Conservation (phyloP, 305 asterid genomes). For the Fraxinus nigra region DNA sequence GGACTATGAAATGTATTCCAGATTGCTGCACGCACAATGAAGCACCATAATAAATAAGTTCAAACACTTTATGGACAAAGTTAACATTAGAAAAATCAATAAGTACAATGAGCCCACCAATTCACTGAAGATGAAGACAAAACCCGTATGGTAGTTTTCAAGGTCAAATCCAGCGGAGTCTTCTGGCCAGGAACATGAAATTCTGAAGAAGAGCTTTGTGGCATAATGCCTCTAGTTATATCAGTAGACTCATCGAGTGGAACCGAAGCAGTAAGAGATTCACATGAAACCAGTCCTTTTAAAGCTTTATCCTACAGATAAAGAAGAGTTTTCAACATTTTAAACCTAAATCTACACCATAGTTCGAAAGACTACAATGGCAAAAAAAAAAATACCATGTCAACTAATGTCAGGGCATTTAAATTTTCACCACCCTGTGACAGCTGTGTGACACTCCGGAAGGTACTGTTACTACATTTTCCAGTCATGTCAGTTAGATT, state of each 20-base stretch:
- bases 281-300: slow-evolving; percentile 64
- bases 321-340: slow-evolving; percentile 22
- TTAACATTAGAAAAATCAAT: slow-evolving; percentile 8
- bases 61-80: slow-evolving; percentile 13
- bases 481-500: slow-evolving; percentile 36
- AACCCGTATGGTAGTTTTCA: slow-evolving; percentile 70
- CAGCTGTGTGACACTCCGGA: slow-evolving; percentile 63
- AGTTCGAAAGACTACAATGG: slow-evolving; percentile 9
- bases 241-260: slow-evolving; percentile 37
- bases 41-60: neutral
- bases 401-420: slow-evolving; percentile 46
- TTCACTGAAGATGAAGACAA: slow-evolving; percentile 67
- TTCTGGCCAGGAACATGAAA: slow-evolving; percentile 53
- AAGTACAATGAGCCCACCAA: slow-evolving; percentile 53
- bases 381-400: slow-evolving; percentile 54
- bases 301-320: slow-evolving; percentile 71
- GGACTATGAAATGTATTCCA: neutral
- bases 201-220: slow-evolving; percentile 46
- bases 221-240: slow-evolving; percentile 30
- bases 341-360: slow-evolving; percentile 26
- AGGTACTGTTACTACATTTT: slow-evolving; percentile 42
- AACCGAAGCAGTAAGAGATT: slow-evolving; percentile 46
- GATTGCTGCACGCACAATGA: neutral
- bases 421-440: slow-evolving; percentile 54
- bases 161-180: slow-evolving; percentile 75